Conservation (phyloP, 2,329 filamentous ascomycete genomes). For the Neofusicoccum cordaticola region DNA sequence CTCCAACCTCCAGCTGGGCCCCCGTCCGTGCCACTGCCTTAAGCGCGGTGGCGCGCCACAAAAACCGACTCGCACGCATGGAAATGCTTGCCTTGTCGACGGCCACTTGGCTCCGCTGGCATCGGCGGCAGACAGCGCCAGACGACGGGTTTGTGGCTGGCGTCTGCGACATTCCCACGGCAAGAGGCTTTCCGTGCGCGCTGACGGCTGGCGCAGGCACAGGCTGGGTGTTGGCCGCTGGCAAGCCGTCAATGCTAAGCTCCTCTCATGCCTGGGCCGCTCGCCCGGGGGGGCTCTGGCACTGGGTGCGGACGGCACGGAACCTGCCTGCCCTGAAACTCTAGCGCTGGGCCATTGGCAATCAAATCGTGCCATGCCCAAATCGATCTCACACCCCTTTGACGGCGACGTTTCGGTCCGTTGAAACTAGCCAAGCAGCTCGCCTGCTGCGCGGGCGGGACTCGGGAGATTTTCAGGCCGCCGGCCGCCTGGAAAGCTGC, state of each 20-base stretch:
- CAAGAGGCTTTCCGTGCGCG: background rate
- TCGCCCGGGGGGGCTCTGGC: background rate
- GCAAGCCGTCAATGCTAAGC: background rate
- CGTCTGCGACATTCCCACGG: background rate
- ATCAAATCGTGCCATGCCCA: background rate
- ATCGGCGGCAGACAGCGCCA: background rate
- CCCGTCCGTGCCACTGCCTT: background rate
- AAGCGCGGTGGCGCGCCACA: slow-evolving; percentile 9
- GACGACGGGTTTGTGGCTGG: background rate
- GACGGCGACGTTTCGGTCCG: slow-evolving; percentile 5
- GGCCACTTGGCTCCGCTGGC: background rate
- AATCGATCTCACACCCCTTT: background rate
- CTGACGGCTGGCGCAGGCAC: background rate
- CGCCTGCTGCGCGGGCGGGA: background rate
- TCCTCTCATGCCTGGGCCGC: background rate
- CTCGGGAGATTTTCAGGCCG: slow-evolving; percentile 7
- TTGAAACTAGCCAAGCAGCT: background rate
- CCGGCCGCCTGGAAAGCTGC: background rate
- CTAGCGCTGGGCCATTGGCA: slow-evolving; percentile 2
- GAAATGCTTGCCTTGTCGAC: background rate
- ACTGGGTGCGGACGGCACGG: slow-evolving; percentile 6
- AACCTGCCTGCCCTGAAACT: slow-evolving; percentile 12
- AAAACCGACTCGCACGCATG: background rate
- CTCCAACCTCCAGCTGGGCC: slow-evolving; percentile 1
- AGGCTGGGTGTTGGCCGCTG: no score